These are phyloP conservation scores for Penstemon eatonii DNA, from an alignment of 257 asterid species.

Conservation along the genomic window DNA sequence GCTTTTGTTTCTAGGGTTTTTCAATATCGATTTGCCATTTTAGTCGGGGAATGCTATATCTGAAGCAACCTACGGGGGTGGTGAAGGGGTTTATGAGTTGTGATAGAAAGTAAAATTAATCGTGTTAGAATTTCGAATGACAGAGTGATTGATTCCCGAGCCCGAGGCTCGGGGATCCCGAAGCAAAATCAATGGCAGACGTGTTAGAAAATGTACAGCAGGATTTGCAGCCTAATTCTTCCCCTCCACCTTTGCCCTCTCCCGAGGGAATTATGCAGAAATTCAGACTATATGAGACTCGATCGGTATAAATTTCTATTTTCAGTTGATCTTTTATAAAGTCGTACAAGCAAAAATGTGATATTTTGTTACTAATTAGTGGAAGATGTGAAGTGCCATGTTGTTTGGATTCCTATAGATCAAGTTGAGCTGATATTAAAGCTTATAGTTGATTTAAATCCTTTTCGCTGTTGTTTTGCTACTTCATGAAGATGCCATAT, in stretches of 20 bases:
- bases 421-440: conserved; percentile 13
- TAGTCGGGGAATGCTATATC: conserved; percentile 53
- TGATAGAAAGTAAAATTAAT: conserved; percentile 30
- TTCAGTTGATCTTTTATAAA: conserved; percentile 25
- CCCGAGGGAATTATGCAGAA: conserved; percentile 76
- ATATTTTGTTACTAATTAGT: conserved; percentile 14
- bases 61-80: conserved; percentile 55
- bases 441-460: conserved; percentile 17
- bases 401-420: conserved; percentile 20
- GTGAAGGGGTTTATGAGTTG: conserved; percentile 37
- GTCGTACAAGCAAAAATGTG: conserved; percentile 8
- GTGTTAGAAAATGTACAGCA: conserved; percentile 36
- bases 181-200: conserved; percentile 46
- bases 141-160: conserved; percentile 89
- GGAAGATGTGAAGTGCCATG: conserved; percentile 16
- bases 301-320: conserved; percentile 56
- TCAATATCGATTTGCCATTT: conserved; percentile 9
- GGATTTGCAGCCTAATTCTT: conserved; percentile 37
- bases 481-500: conserved; percentile 12
- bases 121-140: conserved; percentile 47
- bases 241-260: conserved; percentile 30
- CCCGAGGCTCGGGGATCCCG: conserved; percentile 78
- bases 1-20: conserved; percentile 14
- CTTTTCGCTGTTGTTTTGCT: conserved; percentile 12
- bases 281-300: conserved; percentile 89